These are phyloP conservation scores for Marchantia polymorpha DNA, from an alignment of 225 moss, liverwort and hornwort genomes.

Conservation along the genomic window DNA sequence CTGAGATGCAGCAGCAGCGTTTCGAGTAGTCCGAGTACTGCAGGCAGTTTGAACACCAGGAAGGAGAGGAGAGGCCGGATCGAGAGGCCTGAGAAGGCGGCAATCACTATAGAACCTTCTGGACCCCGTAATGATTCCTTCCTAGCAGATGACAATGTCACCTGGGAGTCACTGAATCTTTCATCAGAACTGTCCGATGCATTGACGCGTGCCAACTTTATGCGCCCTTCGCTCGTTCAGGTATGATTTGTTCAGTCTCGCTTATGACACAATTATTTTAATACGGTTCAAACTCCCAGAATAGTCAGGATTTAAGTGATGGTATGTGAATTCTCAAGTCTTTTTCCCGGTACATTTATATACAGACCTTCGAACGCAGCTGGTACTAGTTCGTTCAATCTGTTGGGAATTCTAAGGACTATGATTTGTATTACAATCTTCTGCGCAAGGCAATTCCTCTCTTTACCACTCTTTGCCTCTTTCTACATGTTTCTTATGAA, in stretches of 20 bases:
- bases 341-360: too few relatives aligned
- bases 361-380: too few relatives aligned
- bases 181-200: slow-evolving; percentile 58
- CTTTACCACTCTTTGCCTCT: neutral
- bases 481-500: neutral
- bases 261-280: neutral
- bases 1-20: neutral
- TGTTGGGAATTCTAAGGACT: neutral
- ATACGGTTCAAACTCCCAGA: too few relatives aligned
- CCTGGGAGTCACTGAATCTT: slow-evolving; percentile 70
- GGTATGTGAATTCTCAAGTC: too few relatives aligned
- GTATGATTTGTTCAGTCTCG: slow-evolving; percentile 14
- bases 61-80: neutral
- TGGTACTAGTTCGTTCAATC: too few relatives aligned
- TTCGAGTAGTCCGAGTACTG: neutral
- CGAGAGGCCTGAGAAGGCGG: neutral
- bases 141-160: slow-evolving; percentile 59
- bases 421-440: neutral
- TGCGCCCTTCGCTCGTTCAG: slow-evolving; percentile 81
- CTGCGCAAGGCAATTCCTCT: neutral
- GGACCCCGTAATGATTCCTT: slow-evolving; percentile 41
- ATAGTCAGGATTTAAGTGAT: too few relatives aligned
- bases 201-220: slow-evolving; percentile 49
- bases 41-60: neutral
- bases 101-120: neutral